Base-by-base conservation (phyloP, 2,329 filamentous ascomycete genomes). In the Exophiala dermatitidis region DNA sequence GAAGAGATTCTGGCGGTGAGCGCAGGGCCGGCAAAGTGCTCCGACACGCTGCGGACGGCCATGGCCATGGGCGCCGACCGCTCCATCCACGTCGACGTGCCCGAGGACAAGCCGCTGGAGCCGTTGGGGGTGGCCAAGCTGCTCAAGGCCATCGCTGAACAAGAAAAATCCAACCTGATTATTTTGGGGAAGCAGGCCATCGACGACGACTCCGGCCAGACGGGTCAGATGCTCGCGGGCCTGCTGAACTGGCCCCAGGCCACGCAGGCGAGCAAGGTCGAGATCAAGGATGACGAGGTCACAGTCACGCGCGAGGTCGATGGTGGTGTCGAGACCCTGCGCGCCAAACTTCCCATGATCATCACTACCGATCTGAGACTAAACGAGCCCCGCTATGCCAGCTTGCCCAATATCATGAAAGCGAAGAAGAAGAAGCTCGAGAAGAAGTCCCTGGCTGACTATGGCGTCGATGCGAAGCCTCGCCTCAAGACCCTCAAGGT, bases 41-140 rank as follows among this genome's bases (percentile, higher is more conserved):
- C 83, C 65, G 93, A 98, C 68, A 83, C 90, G 10, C 81, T 98
- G 51, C 89, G 93, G 54, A 98, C 91, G 10, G 93, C 93, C 53
- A 93, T 98, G 90, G 93, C 93, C 64, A 96, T 98, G 90, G 93
- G 93, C 61, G 93, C 91, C 10, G 93, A 98, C 79, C 85, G 90
- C 26, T 85, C 76, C 38, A 85, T 98, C 68, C 90, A 93, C 75
- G 85, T 97, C 40, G 88, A 96, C 67, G 75, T 84, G 32, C 80
- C 82, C 61, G 87, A 89, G 40, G 81, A 81, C 53, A 82, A 85
- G 60, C 60, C 63, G 5, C 77, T 95, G 43, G 93, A 97, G 75
- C 93, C 93, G 26, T 77, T 98, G 52, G 80, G 81, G n/a, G 87
- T 98, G 9, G 93, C 93, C 42, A 98, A 98, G 77, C 73, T 97